Evolutionary conservation across 1,284 basidiomycete species (phyloP).

Genomic region (Tremellales sp.): DNA sequence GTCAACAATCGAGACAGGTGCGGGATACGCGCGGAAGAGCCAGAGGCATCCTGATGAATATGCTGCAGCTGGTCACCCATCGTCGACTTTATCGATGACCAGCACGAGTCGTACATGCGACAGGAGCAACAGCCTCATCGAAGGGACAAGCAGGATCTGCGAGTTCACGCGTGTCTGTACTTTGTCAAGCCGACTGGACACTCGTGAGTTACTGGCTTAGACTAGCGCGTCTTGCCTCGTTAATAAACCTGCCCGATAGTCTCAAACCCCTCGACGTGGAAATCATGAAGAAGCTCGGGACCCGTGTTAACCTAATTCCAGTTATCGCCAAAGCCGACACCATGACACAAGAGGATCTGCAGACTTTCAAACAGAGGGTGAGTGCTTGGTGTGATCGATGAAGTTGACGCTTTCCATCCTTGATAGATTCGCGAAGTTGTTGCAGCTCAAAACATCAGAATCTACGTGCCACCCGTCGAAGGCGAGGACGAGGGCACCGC

Average conservation of each 20-base stretch:
- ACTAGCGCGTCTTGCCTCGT: neutral
- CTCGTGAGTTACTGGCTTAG: conserved; percentile 60
- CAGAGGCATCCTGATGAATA: neutral
- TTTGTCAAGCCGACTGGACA: conserved; percentile 96
- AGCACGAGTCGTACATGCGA: conserved; percentile 98
- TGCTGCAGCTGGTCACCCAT: conserved; percentile 79
- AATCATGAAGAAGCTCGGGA: conserved; percentile 96
- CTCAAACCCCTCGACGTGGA: conserved; percentile 98
- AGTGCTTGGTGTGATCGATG: conserved; percentile 41
- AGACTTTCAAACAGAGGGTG: conserved; percentile 88
- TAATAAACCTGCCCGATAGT: conserved; percentile 48
- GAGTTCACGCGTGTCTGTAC: conserved; percentile 96
- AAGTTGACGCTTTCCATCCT: conserved; percentile 5
- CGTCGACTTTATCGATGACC: conserved; percentile 99
- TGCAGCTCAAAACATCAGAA: conserved; percentile 83
- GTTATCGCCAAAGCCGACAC: conserved; percentile 97
- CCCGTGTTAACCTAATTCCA: conserved; percentile 95
- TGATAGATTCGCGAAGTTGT: conserved; percentile 83
- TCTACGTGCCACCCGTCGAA: conserved; percentile 92
- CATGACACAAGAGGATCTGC: conserved; percentile 86
- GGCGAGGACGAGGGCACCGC: conserved; percentile 81
- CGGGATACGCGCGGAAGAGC: conserved; percentile 1
- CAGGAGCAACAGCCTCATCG: conserved; percentile 98
- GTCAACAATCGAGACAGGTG: conserved; percentile 94
- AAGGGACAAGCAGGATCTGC: conserved; percentile 85